A percentile compares a stretch with the other conserved stretches of the same genome.
These are phyloP conservation scores for Posidonia oceanica DNA, from an alignment of 116 monocot species.

Conservation along the genomic window DNA sequence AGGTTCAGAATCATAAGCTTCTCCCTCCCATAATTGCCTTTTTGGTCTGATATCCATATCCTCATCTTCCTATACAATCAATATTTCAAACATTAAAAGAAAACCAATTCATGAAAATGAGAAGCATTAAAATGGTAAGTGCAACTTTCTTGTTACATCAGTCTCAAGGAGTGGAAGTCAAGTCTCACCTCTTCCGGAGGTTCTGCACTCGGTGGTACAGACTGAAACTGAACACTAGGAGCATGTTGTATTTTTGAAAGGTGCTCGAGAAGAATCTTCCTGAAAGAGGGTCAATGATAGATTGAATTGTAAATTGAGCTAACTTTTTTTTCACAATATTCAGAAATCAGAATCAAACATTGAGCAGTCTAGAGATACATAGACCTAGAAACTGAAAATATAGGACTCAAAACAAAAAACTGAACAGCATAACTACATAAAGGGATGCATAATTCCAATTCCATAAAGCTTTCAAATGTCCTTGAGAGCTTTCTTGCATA, in stretches of 20 bases:
- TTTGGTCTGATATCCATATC: constrained; percentile 30
- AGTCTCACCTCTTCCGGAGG: constrained; percentile 36
- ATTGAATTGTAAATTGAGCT: neutral
- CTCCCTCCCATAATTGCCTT: constrained; percentile 35
- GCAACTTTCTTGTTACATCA: neutral
- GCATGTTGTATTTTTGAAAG: constrained; percentile 65
- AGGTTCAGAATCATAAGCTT: constrained; percentile 42
- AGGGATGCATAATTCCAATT: neutral
- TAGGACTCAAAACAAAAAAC: neutral
- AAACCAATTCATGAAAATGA: neutral
- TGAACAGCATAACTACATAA: neutral
- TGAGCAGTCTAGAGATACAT: too few species aligned
- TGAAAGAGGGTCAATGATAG: constrained; percentile 7
- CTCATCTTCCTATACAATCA: constrained; percentile 33
- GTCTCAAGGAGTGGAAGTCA: too few species aligned
- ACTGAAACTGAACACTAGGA: constrained; percentile 85
- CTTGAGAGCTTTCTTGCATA: neutral
- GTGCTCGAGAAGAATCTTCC: constrained; percentile 47
- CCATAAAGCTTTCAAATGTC: neutral
- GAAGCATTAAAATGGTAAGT: neutral
- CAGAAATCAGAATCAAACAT: neutral
- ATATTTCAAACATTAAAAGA: neutral
- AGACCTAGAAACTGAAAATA: too few species aligned
- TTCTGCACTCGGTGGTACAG: constrained; percentile 49
- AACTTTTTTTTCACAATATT: neutral